Percentiles rank a stretch among this genome's conserved stretches.
Evolutionary conservation across 106 monocot species (phyloP).

Genomic region (Cymbidium sinense): DNA sequence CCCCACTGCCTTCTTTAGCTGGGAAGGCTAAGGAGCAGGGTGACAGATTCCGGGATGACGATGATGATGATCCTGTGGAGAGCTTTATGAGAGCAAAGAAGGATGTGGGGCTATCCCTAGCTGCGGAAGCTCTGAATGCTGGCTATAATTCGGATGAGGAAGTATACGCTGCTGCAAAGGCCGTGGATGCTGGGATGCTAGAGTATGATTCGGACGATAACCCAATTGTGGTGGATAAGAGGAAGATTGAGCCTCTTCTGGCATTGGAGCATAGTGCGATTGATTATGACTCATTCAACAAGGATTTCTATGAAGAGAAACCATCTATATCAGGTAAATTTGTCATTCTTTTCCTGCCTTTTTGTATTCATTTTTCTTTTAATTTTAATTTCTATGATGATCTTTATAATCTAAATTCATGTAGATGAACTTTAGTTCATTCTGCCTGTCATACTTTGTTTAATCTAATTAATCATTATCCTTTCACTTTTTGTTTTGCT

Average conservation of each 20-base stretch:
- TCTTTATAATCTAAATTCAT: not conserved
- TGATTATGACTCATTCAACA: slow-evolving; percentile 82
- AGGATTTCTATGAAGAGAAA: slow-evolving; percentile 97
- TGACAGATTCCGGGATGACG: slow-evolving; percentile 50
- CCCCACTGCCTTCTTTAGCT: slow-evolving; percentile 25
- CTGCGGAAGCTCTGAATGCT: slow-evolving; percentile 75
- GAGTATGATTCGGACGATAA: slow-evolving; percentile 98
- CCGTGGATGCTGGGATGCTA: slow-evolving; percentile 89
- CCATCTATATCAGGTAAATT: slow-evolving; percentile 67
- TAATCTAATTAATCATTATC: not conserved
- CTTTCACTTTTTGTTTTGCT: not conserved
- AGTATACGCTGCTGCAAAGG: slow-evolving; percentile 97
- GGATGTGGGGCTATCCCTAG: slow-evolving; percentile 75
- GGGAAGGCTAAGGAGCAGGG: slow-evolving; percentile 22
- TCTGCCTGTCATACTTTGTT: not conserved
- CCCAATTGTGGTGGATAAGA: slow-evolving; percentile 76
- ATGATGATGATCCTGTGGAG: slow-evolving; percentile 86
- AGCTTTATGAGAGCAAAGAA: slow-evolving; percentile 91
- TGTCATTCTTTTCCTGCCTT: not conserved
- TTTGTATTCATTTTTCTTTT: not conserved
- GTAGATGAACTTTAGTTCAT: not conserved
- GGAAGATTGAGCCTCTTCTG: slow-evolving; percentile 87
- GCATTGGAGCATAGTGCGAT: slow-evolving; percentile 70
- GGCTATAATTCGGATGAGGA: slow-evolving; percentile 95
- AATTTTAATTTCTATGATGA: not conserved